Evolutionary conservation across 208 protist species (phyloP), one percentile per base, ranked within the genome.

Genomic region (Endotrypanum monterogeii): DNA sequence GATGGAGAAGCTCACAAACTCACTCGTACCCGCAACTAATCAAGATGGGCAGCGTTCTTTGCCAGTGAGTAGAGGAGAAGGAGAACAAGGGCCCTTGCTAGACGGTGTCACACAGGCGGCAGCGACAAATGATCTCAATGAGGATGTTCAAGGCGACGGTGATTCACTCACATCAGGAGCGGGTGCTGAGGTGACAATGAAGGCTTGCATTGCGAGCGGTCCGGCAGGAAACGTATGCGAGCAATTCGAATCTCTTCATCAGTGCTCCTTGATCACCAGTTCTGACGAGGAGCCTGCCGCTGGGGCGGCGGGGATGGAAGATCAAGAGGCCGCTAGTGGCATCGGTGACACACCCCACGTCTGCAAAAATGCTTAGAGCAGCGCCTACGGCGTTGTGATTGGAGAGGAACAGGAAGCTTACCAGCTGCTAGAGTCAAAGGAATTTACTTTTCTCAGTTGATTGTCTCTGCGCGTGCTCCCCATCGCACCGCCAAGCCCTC

Each of bases 1-100:
- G 6, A 37, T 68, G 63, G 63, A 68, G 41, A 54, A 1, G 11
- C 44, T 68, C 11, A 51, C 39, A 23, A 68, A 28, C 63, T 68
- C 63, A 25, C n/a, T 68, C 44, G n/a, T 11, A 46, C 63, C 20
- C 20, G 28, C 39, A 5, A 35, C 41, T 54, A n/a, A 39, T 68
- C 44, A 23, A 54, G 44, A 68, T 11, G 28, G 7, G 63, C 25
- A 48, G 63, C 44, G 28, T 12, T 68, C 3, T 39, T 16, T 37
- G 44, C 3, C 6, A n/a, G 3, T 68, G 44, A 23, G 8, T 9
- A 4, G 46, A 25, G 25, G 51, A 25, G 28, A 44, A 32, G 63
- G 9, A 54, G 46, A 6, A 18, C 25, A 39, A 16, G 25, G 20
- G 4, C 4, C 1, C 63, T 6, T 54, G 23, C 3, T 2, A 32